Base-by-base conservation (phyloP, 441 rosid genomes). In the Populus hybrid region DNA sequence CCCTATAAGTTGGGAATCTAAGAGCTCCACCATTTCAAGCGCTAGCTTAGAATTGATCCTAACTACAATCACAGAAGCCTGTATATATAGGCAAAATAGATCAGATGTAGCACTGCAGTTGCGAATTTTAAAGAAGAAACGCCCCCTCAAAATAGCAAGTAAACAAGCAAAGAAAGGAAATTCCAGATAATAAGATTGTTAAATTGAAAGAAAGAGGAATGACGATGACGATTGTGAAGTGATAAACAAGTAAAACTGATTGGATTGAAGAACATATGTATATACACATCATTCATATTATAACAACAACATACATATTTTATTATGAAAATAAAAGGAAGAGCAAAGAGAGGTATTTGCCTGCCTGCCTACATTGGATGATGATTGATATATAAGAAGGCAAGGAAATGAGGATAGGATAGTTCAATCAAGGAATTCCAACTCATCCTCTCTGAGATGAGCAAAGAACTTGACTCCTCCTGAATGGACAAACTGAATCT, bases 381-480 rank as follows among this genome's bases (percentile, higher is more conserved):
- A 14, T 46, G 57, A 46, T 46, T 46, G 57, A 46, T 14, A 46
- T 46, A 14, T 46, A 46, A 14, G 57, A 46, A 46, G 20, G 20
- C 57, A 46, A 4, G 57, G 20, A 14, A 46, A 46, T 46, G 20
- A 46, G 18, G 57, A 46, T 14, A 46, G 18, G 57, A 4, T 12
- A 14, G 57, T 12, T 46, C 57, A 46, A 46, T 86, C 90, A 72
- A 91, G 75, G 66, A 82, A 85, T 76, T 94, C 95, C 80, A 95
- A 90, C 85, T 95, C 99, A 26, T 92, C 97, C 75, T 94, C 97
- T 83, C 83, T 94, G 78, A 95, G 94, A 89, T 95, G 98, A 50
- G 98, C 89, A 71, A 85, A 84, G 87, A 95, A 91, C 86, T 95
- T 95, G 69, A 95, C 97, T 46, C 57, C 57, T 11, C 57, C 57